Base-by-base conservation (phyloP, 2,329 filamentous ascomycete species). In the Magnaporthiopsis incrustans region DNA sequence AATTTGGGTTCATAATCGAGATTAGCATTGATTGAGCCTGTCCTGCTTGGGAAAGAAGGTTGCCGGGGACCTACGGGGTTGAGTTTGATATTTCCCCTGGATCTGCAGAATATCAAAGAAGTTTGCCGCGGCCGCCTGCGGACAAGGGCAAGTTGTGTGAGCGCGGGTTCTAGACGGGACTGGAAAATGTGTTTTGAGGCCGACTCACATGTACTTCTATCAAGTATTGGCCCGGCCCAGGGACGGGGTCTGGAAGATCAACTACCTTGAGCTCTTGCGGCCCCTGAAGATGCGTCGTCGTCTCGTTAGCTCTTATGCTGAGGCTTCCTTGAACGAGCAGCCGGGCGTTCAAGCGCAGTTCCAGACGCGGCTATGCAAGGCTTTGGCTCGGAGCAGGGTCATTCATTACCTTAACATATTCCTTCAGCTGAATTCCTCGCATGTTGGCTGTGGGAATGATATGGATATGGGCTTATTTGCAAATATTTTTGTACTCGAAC, bases 101-200 rank as follows among this genome's bases (percentile, higher is more conserved):
- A 97, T 92, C 74, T 98, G 94, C 64, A 98, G 86, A 65, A 97
- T 89, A 75, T 98, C 94, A 80, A 97, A 98, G 84, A 98, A 98
- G 79, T 98, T 98, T 71, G 91, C 91, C 26, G 92, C 94, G 0
- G 90, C 85, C 60, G 94, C 91, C 76, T 62, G 26, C 14, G 4
- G 15, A 35, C 44, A 32, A 14, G n/a, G n/a, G 33, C 14, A 14
- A 44, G 59, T 27, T 27, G 33, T 30, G 25, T 60, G 2, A 33
- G 59, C 35, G 35, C 35, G 12, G 30, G 3, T 35, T 18, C 14
- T 5, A 14, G 11, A 60, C 32, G 25, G 4, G 33, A 26, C 8
- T 44, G 32, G 18, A 2, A 2, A 38, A 18, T 12, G 5, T 44
- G 26, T 6, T 6, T 11, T 11, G 44, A 18, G 59, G n/a, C 5